phyloP scores from a whole-genome alignment of 768 basidiomycete species.

The Coprinopsis cinerea region DNA sequence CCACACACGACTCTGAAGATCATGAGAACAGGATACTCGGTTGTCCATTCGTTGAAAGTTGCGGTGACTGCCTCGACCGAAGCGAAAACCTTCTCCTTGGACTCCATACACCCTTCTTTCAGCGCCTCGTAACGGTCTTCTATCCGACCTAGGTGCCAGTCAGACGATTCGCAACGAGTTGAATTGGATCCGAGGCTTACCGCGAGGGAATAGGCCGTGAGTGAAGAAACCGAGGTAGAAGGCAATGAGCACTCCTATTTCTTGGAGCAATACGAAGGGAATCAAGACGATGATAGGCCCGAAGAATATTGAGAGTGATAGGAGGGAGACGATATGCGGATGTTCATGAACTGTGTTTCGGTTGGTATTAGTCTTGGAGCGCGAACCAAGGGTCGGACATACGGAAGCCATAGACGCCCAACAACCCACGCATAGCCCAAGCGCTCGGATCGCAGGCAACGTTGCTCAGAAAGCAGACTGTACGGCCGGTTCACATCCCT shows the following conservation, averaged over 20 bases:
- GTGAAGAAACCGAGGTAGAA: conserved; percentile 28
- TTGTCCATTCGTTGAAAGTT: conserved; percentile 34
- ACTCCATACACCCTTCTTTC: conserved; percentile 28
- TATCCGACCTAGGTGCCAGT: conserved; percentile 22
- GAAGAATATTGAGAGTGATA: conserved; percentile 34
- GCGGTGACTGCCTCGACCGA: conserved; percentile 30
- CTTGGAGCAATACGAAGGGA: conserved; percentile 13
- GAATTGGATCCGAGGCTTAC: too few relatives aligned
- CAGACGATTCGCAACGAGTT: too few relatives aligned
- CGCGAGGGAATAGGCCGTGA: conserved; percentile 32
- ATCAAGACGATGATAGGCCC: conserved; percentile 31
- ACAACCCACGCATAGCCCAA: neutral
- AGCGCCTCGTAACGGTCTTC: conserved; percentile 27
- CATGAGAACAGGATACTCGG: conserved; percentile 27
- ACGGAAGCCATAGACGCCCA: neutral
- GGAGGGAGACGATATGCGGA: conserved; percentile 30
- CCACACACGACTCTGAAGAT: conserved; percentile 26
- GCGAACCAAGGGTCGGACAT: neutral
- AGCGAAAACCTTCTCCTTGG: conserved; percentile 30
- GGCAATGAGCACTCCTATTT: conserved; percentile 10
- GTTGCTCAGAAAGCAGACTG: neutral
- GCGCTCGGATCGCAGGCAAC: neutral
- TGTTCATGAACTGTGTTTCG: conserved; percentile 13
- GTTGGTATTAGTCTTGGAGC: neutral
- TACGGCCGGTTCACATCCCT: neutral